Evolutionary conservation across 768 basidiomycete genomes (phyloP), one percentile per base, ranked within the genome.

Genomic region (Xerocomus brunneocitrinus): DNA sequence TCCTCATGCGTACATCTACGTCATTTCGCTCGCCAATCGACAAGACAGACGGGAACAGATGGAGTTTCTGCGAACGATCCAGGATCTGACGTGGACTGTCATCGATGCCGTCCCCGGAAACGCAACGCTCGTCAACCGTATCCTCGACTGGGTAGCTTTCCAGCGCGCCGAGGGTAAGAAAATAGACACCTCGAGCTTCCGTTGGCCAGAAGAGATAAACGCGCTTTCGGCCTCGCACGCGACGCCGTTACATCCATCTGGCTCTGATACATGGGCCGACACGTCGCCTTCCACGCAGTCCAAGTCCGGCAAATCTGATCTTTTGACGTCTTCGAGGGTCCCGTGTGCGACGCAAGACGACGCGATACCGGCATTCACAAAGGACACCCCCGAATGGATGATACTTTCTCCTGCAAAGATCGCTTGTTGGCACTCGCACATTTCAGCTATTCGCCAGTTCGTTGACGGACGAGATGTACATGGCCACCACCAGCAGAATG

Each of bases 361-460:
- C 56, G 63, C 65, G 14, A 60, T 78, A 16, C 55, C 67, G 0
- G 58, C 68, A 8, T 78, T 74, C 56, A 62, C 56, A 35, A 58
- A 71, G 13, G 57, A 57, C 0, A 63, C 80, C 7, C 78, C 78
- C 3, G 69, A 73, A 24, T 73, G 81, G 64, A 72, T 74, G 64
- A 56, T 81, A 30, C 78, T 90, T 46, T 82, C 83, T 1, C 71
- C 74, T 27, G 76, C 77, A 16, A 80, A 84, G 49, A 65, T 88
- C 34, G 85, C 86, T 10, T 89, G 85, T 67, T 89, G 85, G 85
- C 71, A 82, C 60, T 88, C 87, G 1, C 87, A 89, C 64, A 55
- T 82, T 10, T 74, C 70, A 30, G 73, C 77, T 34, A 77, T 89
- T 30, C 76, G 72, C 22, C 68, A 55, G 3, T 73, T 85, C 32